Conservation (phyloP, 306 rosid genomes). For the Astragalus membranaceus region DNA sequence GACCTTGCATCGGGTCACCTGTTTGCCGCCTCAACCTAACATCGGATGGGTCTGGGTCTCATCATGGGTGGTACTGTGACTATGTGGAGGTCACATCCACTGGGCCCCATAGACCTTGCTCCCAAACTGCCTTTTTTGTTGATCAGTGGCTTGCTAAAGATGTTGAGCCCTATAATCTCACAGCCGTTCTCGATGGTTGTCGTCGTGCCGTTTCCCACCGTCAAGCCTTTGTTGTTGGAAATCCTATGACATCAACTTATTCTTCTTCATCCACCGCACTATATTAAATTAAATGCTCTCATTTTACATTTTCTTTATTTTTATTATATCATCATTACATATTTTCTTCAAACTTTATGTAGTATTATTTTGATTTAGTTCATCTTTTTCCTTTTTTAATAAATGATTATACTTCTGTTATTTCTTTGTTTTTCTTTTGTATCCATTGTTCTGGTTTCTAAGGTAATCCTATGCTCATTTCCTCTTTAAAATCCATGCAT, state of each 20-base stretch:
- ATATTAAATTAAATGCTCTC: not conserved
- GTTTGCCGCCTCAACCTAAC: conserved; percentile 22
- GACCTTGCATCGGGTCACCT: conserved; percentile 16
- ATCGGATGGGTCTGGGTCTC: conserved; percentile 27
- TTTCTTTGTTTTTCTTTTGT: no score
- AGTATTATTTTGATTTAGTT: not conserved
- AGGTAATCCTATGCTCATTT: no score
- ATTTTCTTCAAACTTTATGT: not conserved
- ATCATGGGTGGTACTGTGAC: conserved; percentile 29
- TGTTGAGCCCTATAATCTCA: not conserved
- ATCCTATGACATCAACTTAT: not conserved
- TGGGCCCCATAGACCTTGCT: conserved; percentile 17
- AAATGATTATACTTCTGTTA: no score
- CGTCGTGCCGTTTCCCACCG: not conserved
- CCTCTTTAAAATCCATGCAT: no score
- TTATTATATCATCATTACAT: no score
- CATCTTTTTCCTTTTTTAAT: no score
- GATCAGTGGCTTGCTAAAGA: conserved; percentile 25
- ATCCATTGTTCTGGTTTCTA: no score
- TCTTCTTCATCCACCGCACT: not conserved
- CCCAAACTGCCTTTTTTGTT: conserved; percentile 21
- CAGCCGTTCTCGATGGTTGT: conserved; percentile 10
- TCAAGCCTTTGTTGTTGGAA: not conserved
- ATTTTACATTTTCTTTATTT: not conserved
- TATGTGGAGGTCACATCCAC: conserved; percentile 23